Evolutionary conservation across 1,139 yeast genomes (phyloP), one percentile per base, ranked within the genome.

Genomic region (Pichia sp.): DNA sequence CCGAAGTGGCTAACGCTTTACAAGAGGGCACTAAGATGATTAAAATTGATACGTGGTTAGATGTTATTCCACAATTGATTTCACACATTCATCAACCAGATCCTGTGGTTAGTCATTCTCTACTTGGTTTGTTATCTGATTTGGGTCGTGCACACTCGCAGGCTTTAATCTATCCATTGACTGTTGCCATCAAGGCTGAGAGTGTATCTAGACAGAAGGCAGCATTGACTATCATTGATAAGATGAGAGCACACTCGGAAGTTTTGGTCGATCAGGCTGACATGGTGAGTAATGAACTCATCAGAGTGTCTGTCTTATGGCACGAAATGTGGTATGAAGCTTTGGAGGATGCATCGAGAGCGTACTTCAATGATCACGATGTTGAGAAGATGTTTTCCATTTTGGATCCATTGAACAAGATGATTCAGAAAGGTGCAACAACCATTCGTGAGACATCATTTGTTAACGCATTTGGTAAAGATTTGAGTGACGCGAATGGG

Each of bases 251-350:
- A 4, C 96, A 93, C 50, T 84, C 95, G 33, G 74, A 96, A 0
- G 63, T 65, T 1, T 65, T 93, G 45, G 96, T 93, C 18, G 88
- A 83, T 45, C 97, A 93, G 55, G 88, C 97, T 0, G 96, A 87
- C 49, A 60, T 88, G 42, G 96, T 91, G n/a, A 83, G 95, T 63
- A 79, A 78, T 47, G 98, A 93, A 53, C 72, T 93, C 42, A 88
- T 93, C 46, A 67, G 98, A 47, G 95, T 87, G 13, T 96, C 97
- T 1, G 96, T 91, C 2, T 64, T 91, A 45, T 88, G 98, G 97
- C 95, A 87, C 51, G 99, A 93, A 54, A 83, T 83, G 56, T 93
- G 99, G 98, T 88, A 88, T 51, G 98, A 88, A 61, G 97, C 95
- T 2, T 66, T 93, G 27, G 99, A 93, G 56, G 96, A 91, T 63